A percentile compares a stretch with the other conserved stretches of the same genome.
Evolutionary conservation across 768 basidiomycete genomes (phyloP).

Genomic region (Pilatotrama ljubarskyi): DNA sequence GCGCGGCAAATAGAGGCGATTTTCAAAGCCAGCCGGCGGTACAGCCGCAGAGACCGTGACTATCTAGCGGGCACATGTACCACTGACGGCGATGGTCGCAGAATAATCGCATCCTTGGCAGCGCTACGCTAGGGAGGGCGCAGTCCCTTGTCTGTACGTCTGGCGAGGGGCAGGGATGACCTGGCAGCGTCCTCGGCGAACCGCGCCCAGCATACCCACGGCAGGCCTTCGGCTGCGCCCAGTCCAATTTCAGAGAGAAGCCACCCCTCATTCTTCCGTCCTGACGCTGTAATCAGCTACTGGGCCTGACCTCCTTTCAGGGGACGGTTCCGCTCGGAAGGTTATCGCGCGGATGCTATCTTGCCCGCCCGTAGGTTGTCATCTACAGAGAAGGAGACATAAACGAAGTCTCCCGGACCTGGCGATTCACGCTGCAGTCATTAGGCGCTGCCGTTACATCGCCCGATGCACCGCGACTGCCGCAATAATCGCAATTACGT

Average conservation of each 20-base stretch:
- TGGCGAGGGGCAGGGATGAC: not conserved
- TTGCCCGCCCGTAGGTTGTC: not conserved
- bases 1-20: not conserved
- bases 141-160: slow-evolving; percentile 1
- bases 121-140: not conserved
- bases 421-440: not conserved
- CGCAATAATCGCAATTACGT: slow-evolving; percentile 4
- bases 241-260: slow-evolving; percentile 8
- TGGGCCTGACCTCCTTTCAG: slow-evolving; percentile 1
- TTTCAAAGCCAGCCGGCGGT: not conserved
- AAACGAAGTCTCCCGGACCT: slow-evolving; percentile 1
- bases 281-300: not conserved
- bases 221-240: slow-evolving; percentile 10
- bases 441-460: not conserved
- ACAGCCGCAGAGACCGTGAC: not conserved
- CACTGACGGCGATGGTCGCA: not conserved
- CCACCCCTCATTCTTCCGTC: not conserved
- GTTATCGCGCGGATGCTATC: slow-evolving; percentile 20
- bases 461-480: not conserved
- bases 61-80: not conserved
- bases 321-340: slow-evolving; percentile 7
- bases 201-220: slow-evolving; percentile 6
- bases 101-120: not conserved
- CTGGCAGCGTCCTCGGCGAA: not conserved
- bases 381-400: slow-evolving; percentile 5